phyloP scores from a whole-genome alignment of 1,284 basidiomycete species.

The Tilletia horrida region DNA sequence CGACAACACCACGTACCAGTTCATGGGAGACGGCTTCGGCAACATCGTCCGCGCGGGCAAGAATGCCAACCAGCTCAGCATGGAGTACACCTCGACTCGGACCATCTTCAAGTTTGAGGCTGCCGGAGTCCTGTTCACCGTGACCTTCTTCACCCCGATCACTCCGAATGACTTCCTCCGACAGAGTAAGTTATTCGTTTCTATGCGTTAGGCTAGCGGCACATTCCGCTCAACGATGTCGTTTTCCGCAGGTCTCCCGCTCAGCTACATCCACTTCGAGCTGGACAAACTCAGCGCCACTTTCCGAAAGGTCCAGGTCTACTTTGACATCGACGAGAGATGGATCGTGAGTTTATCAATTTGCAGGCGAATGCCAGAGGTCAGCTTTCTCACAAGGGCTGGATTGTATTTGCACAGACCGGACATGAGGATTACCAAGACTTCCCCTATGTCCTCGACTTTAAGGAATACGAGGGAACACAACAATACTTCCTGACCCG shows the following conservation, averaged over 20 bases:
- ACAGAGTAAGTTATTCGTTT: constrained; percentile 32
- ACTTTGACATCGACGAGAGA: constrained; percentile 48
- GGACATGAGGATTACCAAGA: constrained; percentile 49
- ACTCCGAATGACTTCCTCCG: constrained; percentile 46
- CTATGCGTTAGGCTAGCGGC: too few relatives aligned
- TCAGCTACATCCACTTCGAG: constrained; percentile 49
- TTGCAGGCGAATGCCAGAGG: neutral
- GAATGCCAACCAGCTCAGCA: constrained; percentile 42
- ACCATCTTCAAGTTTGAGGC: constrained; percentile 50
- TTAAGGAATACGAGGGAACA: constrained; percentile 34
- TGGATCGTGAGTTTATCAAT: constrained; percentile 28
- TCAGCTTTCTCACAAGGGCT: too few relatives aligned
- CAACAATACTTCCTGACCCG: constrained; percentile 41
- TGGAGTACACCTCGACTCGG: constrained; percentile 48
- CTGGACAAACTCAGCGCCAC: constrained; percentile 33
- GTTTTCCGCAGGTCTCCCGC: constrained; percentile 32
- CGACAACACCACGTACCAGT: constrained; percentile 45
- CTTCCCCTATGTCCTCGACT: constrained; percentile 36
- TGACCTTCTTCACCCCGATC: constrained; percentile 51
- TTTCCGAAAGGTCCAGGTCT: constrained; percentile 37
- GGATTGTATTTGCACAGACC: constrained; percentile 22
- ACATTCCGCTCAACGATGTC: too few relatives aligned
- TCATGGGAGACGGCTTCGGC: constrained; percentile 50
- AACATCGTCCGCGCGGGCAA: constrained; percentile 37
- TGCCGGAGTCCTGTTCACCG: constrained; percentile 44